Percentiles rank a stretch among this genome's conserved stretches.
Conservation (phyloP, 2,329 filamentous ascomycete species). For the Fusarium sp. region DNA sequence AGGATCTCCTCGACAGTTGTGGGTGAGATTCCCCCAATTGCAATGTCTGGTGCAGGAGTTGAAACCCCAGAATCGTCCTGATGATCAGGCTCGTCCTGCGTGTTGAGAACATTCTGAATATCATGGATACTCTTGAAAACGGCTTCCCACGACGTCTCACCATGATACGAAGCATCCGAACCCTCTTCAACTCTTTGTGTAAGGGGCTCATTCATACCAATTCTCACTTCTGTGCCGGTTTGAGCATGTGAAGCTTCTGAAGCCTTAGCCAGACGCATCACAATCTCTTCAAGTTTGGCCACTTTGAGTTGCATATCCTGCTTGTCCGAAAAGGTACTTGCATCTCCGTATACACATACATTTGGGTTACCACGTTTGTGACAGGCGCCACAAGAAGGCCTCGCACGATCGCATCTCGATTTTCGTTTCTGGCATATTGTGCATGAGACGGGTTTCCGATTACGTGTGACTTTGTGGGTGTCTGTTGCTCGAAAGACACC, state of each 20-base stretch:
- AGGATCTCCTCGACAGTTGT: conserved; percentile 53
- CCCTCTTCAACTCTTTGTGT: conserved; percentile 17
- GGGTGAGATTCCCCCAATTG: conserved; percentile 49
- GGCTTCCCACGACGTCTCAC: conserved; percentile 58
- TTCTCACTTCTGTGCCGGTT: not conserved
- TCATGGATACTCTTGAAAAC: conserved; percentile 59
- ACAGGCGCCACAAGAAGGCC: conserved; percentile 57
- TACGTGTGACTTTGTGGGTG: conserved; percentile 54
- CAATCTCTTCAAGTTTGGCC: conserved; percentile 58
- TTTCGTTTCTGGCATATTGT: conserved; percentile 59
- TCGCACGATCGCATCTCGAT: conserved; percentile 58
- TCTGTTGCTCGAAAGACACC: conserved; percentile 57
- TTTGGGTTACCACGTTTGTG: conserved; percentile 54
- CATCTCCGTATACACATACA: conserved; percentile 52
- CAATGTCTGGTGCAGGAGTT: conserved; percentile 49
- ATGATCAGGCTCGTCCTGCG: conserved; percentile 23
- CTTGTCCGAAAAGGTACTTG: conserved; percentile 28
- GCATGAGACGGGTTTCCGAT: conserved; percentile 59
- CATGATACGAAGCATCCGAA: conserved; percentile 50
- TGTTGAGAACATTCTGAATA: conserved; percentile 55
- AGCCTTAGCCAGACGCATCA: conserved; percentile 53
- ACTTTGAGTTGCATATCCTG: conserved; percentile 58
- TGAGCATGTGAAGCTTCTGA: conserved; percentile 5
- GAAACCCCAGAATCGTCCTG: conserved; percentile 7
- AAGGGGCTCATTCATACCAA: not conserved